Base-by-base conservation (phyloP, 768 basidiomycete species). In the Daedaleopsis sinensis region DNA sequence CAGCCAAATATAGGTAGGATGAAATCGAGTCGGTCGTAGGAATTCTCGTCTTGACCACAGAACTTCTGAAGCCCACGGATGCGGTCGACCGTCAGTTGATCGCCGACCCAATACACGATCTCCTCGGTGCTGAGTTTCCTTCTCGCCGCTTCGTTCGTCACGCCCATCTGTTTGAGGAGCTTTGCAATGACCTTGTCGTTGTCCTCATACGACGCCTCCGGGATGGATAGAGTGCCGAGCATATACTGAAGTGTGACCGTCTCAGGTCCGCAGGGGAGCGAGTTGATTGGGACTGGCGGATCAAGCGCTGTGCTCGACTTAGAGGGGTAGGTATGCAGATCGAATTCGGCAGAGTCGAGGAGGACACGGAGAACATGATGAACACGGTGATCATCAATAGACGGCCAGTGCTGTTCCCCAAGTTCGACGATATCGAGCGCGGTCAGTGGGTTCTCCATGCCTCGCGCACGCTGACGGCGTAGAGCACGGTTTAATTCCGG, bases 131-230 rank as follows among this genome's bases (percentile, higher is more conserved):
- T 11, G 5, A 42, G 3, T 3, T 12, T 2, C 5, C 11, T 3
- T 11, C 39, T 2, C 13, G 3, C 10, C 18, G 3, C 39, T 10
- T 42, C 3, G 3, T 3, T 5, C 39, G 3, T 42, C 5, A 5
- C 2, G 13, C 39, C 39, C 5, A 42, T 4, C 10, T 42, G 39
- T 5, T 13, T 11, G 11, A 42, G 39, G 10, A 42, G 39, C 10
- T 42, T 65, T 1, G 55, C 16, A 3, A 67, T 54, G 0, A 67
- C 44, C 19, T 48, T n/a, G n/a, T 57, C 59, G 53, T 67, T 64
- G 47, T 64, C 71, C 23, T 64, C 66, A 52, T 72, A 70, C n/a
- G 68, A 68, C 0, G 68, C 64, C 43, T 72, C 71, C 5, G 64
- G 65, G 5, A 57, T 58, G 7, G 67, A 32, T 9, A 58, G 37